These are phyloP conservation scores for Mrakia blollopis DNA, from an alignment of 768 basidiomycete species.

Conservation along the genomic window DNA sequence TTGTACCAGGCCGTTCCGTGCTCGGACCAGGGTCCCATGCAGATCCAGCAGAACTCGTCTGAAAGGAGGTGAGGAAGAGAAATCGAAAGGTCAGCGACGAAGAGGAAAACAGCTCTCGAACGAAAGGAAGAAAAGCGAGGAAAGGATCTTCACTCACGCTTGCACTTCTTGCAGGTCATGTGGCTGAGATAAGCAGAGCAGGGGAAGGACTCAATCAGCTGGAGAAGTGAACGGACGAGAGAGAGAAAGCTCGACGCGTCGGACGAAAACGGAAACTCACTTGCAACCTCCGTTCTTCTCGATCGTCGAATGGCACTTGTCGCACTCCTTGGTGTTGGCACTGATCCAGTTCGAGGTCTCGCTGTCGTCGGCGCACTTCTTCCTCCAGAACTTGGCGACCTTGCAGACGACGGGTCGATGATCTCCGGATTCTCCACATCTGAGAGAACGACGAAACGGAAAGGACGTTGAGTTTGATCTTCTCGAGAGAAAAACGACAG, in stretches of 20 bases:
- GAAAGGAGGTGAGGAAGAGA: neutral
- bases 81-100: neutral
- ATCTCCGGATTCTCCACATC: slow-evolving; percentile 74
- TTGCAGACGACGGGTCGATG: slow-evolving; percentile 87
- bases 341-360: slow-evolving; percentile 99
- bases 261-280: slow-evolving; percentile 53
- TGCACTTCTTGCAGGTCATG: slow-evolving; percentile 99
- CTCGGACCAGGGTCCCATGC: slow-evolving; percentile 98
- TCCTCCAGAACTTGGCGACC: slow-evolving; percentile 87
- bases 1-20: slow-evolving; percentile 98
- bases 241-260: neutral
- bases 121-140: neutral
- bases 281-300: slow-evolving; percentile 99
- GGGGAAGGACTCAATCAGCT: slow-evolving; percentile 16
- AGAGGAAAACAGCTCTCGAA: slow-evolving; percentile 16
- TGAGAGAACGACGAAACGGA: neutral
- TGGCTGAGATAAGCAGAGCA: slow-evolving; percentile 57
- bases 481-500: neutral
- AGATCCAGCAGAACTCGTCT: slow-evolving; percentile 89
- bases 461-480: neutral
- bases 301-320: slow-evolving; percentile 92
- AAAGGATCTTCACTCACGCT: slow-evolving; percentile 49
- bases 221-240: neutral
- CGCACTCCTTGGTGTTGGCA: slow-evolving; percentile 98
- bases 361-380: slow-evolving; percentile 94